These are phyloP conservation scores for Lyophyllum decastes DNA, from an alignment of 768 basidiomycete species.

Conservation along the genomic window DNA sequence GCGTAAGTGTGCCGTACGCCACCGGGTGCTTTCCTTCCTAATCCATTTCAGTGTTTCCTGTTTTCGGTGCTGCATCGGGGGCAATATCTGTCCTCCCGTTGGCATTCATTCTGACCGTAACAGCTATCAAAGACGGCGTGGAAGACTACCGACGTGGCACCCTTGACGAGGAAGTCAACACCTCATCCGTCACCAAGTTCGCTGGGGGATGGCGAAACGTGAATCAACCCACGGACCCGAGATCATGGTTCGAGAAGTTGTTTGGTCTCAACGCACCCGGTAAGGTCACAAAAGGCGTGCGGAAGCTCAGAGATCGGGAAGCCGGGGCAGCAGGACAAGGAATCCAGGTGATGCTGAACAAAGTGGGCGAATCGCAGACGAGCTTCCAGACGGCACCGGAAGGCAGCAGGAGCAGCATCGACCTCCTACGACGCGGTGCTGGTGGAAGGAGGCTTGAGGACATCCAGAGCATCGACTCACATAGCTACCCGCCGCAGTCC, in stretches of 20 bases:
- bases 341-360: conserved; percentile 63
- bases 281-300: conserved; percentile 81
- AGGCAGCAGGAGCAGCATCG: conserved; percentile 37
- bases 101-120: conserved; percentile 83
- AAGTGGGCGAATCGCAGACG: conserved; percentile 41
- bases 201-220: conserved; percentile 84
- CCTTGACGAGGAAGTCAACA: conserved; percentile 94
- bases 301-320: conserved; percentile 82
- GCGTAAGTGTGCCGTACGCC: conserved; percentile 40
- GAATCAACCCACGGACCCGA: conserved; percentile 79
- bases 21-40: background rate
- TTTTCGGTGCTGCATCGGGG: conserved; percentile 88
- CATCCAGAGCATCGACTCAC: conserved; percentile 66
- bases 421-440: conserved; percentile 40
- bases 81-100: conserved; percentile 84
- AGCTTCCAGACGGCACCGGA: conserved; percentile 39
- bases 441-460: conserved; percentile 61
- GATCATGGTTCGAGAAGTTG: conserved; percentile 75
- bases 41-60: conserved; percentile 66
- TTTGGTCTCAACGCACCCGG: conserved; percentile 71
- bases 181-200: conserved; percentile 87
- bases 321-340: conserved; percentile 59
- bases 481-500: conserved; percentile 61
- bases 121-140: conserved; percentile 93
- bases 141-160: conserved; percentile 92